A percentile compares a stretch with the other conserved stretches of the same genome.
phyloP scores from a whole-genome alignment of 352 stramenopile genomes.

The Phytophthora tentaculata region DNA sequence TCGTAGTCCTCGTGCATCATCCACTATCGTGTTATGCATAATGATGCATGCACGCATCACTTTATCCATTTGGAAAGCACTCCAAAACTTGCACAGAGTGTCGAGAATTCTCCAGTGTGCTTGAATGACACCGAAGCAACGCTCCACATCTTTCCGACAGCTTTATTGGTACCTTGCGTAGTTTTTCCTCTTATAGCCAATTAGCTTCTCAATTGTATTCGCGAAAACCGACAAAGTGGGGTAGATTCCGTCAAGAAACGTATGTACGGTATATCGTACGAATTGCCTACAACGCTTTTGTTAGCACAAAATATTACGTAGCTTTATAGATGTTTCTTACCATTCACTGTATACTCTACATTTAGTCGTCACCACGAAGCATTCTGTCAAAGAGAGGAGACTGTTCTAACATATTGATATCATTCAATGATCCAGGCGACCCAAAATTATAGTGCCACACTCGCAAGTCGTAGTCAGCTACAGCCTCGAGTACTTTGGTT shows the following conservation, averaged over 20 bases:
- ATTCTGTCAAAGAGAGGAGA: conserved; percentile 16
- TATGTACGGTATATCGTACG: conserved; percentile 16
- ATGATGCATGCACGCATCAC: neutral
- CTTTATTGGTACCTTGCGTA: neutral
- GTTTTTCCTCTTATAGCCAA: neutral
- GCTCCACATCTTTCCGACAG: neutral
- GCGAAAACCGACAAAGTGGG: neutral
- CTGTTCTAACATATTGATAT: conserved; percentile 29
- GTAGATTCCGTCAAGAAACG: conserved; percentile 24
- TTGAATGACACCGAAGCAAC: too few relatives aligned
- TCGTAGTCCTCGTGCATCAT: neutral
- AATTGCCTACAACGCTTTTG: neutral
- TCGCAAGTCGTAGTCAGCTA: conserved; percentile 16
- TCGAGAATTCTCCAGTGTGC: too few relatives aligned
- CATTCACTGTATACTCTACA: neutral
- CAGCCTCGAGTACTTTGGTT: conserved; percentile 19
- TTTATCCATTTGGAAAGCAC: neutral
- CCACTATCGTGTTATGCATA: too few relatives aligned
- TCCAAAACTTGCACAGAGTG: neutral
- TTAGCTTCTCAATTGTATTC: neutral
- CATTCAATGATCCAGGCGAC: conserved; percentile 13
- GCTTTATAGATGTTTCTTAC: neutral
- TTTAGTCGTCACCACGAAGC: neutral
- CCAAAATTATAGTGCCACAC: conserved; percentile 34
- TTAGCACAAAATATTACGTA: neutral